Base-by-base conservation (phyloP, 768 basidiomycete species). In the Botryobasidium botryosum region DNA sequence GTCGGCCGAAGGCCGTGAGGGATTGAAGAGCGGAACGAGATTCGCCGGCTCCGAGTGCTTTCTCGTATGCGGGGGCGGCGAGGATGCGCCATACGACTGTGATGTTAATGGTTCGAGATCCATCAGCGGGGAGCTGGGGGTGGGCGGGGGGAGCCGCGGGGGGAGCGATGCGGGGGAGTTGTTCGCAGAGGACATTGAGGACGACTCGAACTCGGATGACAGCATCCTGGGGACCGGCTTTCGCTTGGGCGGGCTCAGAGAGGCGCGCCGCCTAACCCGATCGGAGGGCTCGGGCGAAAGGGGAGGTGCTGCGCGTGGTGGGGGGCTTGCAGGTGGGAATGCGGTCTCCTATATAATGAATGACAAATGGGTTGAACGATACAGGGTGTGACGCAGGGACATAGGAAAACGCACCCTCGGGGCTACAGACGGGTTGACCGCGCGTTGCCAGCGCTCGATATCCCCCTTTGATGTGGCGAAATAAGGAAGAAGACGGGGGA, bases 171-270 rank as follows among this genome's bases (percentile, higher is more conserved):
- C 44, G n/a, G 31, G 32, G 44, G 27, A 45, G 35, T 24, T 24
- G 13, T 15, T 35, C 7, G 38, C 44, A 12, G 38, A 45, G 33
- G 44, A 45, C 38, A 28, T 40, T 7, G 35, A 42, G 15, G 44
- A 40, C 44, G 4, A 21, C 13, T 23, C n/a, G 20, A 23, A 17
- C 20, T 40, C 35, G 10, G 15, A 13, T 10, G 32, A n/a, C n/a
- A n/a, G n/a, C n/a, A 33, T 12, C 32, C 32, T 33, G 5, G 45
- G 49, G 25, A 46, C 46, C 35, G 45, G 49, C 24, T 47, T 50
- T n/a, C 46, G 49, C 35, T 43, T 47, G 26, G 45, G 49, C 15
- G 46, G 49, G 10, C 41, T 50, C 21, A 50, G 28, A 4, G 33
- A 4, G 10, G 38, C 7, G 21, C 35, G 21, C 17, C n/a, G 31